These are phyloP conservation scores for Xylaria longipes DNA, from an alignment of 495 filamentous ascomycete genomes.

Conservation along the genomic window DNA sequence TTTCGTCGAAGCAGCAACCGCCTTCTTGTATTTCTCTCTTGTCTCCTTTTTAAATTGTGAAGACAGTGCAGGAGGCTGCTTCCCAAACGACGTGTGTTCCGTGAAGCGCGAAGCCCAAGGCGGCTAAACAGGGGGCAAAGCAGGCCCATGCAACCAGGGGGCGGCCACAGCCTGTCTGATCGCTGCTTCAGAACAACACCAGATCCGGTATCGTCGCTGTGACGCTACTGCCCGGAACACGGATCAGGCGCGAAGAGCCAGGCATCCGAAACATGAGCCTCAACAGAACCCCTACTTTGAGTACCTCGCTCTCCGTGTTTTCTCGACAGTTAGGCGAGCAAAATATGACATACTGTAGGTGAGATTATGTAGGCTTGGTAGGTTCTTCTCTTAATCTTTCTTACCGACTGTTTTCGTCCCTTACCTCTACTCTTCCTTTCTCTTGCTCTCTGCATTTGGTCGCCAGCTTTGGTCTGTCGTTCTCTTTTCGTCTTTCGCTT, in stretches of 20 bases:
- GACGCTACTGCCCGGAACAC: slow-evolving; percentile 12
- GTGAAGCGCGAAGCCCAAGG: slow-evolving; percentile 15
- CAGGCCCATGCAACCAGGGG: slow-evolving; percentile 18
- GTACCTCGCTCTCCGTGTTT: slow-evolving; percentile 14
- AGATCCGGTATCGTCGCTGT: slow-evolving; percentile 20
- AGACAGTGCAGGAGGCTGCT: slow-evolving; percentile 1
- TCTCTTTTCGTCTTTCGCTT: slow-evolving; percentile 18
- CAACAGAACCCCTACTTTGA: neutral
- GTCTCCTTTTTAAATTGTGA: neutral
- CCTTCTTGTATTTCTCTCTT: neutral
- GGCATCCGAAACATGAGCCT: slow-evolving; percentile 20
- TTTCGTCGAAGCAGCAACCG: neutral
- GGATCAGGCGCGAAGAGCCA: slow-evolving; percentile 5
- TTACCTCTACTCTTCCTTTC: neutral
- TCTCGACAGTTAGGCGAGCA: neutral
- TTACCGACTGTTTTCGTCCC: neutral
- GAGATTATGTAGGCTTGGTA: neutral
- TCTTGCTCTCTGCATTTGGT: slow-evolving; percentile 1
- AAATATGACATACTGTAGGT: neutral
- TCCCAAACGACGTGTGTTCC: slow-evolving; percentile 2
- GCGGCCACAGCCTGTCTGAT: slow-evolving; percentile 12
- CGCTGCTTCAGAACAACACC: slow-evolving; percentile 24
- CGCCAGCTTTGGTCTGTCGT: slow-evolving; percentile 24
- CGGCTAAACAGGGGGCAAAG: slow-evolving; percentile 20
- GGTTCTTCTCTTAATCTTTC: neutral